phyloP scores from a whole-genome alignment of 2,329 filamentous ascomycete species.

The Aspergillus ochraceoroseus region DNA sequence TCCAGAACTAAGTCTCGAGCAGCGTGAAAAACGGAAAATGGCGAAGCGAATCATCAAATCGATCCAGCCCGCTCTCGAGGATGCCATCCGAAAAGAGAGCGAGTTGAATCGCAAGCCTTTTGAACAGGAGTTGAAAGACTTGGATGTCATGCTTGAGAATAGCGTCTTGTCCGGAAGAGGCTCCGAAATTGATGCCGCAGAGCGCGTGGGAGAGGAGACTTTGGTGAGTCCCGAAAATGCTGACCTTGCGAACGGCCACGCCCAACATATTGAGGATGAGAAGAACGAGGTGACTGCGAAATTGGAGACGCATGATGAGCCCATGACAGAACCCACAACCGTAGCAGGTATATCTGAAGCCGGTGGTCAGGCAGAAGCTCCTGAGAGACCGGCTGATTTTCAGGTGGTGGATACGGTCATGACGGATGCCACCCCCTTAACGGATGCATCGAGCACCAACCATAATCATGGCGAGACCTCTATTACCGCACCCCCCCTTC shows the following conservation, averaged over 20 bases:
- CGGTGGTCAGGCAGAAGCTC: conserved; percentile 7
- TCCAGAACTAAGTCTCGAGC: conserved; percentile 53
- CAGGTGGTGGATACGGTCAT: conserved; percentile 5
- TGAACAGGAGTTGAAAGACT: conserved; percentile 65
- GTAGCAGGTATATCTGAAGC: too few relatives aligned
- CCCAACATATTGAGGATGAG: conserved; percentile 42
- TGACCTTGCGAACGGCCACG: conserved; percentile 25
- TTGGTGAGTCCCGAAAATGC: conserved; percentile 42
- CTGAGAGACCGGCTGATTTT: conserved; percentile 9
- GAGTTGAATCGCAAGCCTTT: conserved; percentile 67
- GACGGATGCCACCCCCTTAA: conserved; percentile 7
- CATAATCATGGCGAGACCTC: conserved; percentile 15
- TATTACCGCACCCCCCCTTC: conserved; percentile 37
- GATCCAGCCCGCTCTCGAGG: conserved; percentile 71
- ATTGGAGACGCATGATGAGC: conserved; percentile 25
- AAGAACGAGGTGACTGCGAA: conserved; percentile 23
- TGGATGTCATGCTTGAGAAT: conserved; percentile 67
- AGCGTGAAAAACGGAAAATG: conserved; percentile 75
- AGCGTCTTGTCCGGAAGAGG: conserved; percentile 55
- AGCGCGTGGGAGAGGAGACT: conserved; percentile 36
- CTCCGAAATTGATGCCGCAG: conserved; percentile 44
- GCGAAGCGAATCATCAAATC: conserved; percentile 84
- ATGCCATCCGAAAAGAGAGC: conserved; percentile 73
- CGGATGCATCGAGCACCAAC: conserved; percentile 16
- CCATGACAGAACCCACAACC: too few relatives aligned